Percentiles rank a stretch among this genome's conserved stretches.
Conservation (phyloP, 768 basidiomycete species). For the Podaxis rugospora region DNA sequence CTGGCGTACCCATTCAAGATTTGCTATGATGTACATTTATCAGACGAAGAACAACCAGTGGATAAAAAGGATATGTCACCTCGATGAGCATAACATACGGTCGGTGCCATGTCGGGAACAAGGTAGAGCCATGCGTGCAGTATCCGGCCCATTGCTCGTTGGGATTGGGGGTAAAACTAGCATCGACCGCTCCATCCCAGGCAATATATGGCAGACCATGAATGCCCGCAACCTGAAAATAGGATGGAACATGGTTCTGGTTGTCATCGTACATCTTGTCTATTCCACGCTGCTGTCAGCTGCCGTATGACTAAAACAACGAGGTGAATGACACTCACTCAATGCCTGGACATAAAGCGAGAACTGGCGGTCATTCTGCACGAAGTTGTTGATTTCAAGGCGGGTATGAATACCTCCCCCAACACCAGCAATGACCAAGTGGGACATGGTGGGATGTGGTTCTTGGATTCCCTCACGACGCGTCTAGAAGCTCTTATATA, state of each 20-base stretch:
- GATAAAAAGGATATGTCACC: constrained; percentile 21
- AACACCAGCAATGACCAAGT: constrained; percentile 23
- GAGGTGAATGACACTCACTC: constrained; percentile 24
- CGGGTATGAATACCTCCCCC: constrained; percentile 30
- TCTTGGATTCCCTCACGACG: too few species aligned
- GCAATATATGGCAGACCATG: constrained; percentile 44
- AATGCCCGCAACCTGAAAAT: constrained; percentile 44
- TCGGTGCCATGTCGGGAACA: constrained; percentile 56
- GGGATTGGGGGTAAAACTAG: constrained; percentile 18
- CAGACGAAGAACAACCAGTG: neutral
- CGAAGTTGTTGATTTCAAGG: constrained; percentile 39
- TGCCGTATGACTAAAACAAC: constrained; percentile 12
- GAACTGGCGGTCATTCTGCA: constrained; percentile 39
- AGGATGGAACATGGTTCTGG: constrained; percentile 31
- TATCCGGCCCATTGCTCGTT: constrained; percentile 38
- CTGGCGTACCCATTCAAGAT: constrained; percentile 34
- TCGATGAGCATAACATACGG: constrained; percentile 49
- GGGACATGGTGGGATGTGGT: neutral
- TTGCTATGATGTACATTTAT: constrained; percentile 33
- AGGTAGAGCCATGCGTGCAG: constrained; percentile 48
- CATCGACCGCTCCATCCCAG: constrained; percentile 37
- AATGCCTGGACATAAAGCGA: constrained; percentile 50
- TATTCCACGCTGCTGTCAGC: constrained; percentile 10
- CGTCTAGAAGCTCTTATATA: too few species aligned
- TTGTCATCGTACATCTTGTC: constrained; percentile 24